Conservation (phyloP, 768 basidiomycete species). For the Gloeopeniophorella convolvens region DNA sequence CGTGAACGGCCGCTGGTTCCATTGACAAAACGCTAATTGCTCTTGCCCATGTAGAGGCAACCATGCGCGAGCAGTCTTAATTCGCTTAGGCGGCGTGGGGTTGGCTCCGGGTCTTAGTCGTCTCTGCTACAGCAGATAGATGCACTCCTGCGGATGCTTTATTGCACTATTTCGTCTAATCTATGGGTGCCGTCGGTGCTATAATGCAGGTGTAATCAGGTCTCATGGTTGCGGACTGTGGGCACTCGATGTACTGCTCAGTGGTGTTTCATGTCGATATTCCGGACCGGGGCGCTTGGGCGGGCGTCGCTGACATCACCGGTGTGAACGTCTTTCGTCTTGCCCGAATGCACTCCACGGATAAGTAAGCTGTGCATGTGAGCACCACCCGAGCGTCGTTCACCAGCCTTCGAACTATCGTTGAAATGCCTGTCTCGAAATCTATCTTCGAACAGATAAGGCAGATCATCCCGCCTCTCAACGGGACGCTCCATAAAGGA, state of each 20-base stretch:
- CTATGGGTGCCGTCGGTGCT: conserved; percentile 4
- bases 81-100: not conserved
- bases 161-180: conserved; percentile 1
- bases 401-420: too few relatives aligned
- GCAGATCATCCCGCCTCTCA: conserved; percentile 83
- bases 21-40: not conserved
- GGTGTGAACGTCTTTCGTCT: not conserved
- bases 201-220: conserved; percentile 1
- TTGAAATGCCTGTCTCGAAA: conserved; percentile 60
- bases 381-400: too few relatives aligned
- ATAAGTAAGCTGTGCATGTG: too few relatives aligned
- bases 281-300: not conserved
- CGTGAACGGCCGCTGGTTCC: conserved; percentile 33
- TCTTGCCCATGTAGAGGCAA: conserved; percentile 8
- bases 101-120: not conserved
- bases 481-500: conserved; percentile 87
- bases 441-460: conserved; percentile 64
- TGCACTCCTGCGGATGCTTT: not conserved
- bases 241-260: too few relatives aligned
- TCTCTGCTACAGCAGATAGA: not conserved
- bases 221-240: too few relatives aligned
- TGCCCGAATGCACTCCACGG: not conserved
- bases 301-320: not conserved
- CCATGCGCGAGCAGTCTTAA: conserved; percentile 15
- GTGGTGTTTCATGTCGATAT: not conserved